Percentiles rank a stretch among this genome's conserved stretches.
Evolutionary conservation across 768 basidiomycete genomes (phyloP).

Genomic region (Tulasnella sp.): DNA sequence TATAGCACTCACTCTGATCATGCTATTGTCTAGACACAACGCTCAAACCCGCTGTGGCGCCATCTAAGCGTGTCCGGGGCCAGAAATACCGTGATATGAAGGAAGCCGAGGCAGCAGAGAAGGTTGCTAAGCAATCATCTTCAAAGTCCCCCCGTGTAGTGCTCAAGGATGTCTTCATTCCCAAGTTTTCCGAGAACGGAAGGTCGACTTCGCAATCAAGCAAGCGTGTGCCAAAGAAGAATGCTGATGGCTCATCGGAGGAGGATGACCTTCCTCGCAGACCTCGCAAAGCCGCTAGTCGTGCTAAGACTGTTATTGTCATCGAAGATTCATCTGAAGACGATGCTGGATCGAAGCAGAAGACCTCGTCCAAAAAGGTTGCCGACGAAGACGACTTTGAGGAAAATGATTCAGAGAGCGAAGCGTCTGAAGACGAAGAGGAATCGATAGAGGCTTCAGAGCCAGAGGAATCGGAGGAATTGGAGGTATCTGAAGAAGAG

Average conservation of each 20-base stretch:
- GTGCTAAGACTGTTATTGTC: slow-evolving; percentile 26
- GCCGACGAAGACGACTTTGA: slow-evolving; percentile 20
- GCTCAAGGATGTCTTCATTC: no score
- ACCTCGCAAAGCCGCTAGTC: neutral
- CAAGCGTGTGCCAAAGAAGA: no score
- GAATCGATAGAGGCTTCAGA: neutral
- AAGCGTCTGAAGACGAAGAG: neutral
- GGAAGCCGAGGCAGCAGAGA: slow-evolving; percentile 27
- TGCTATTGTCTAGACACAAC: slow-evolving; percentile 2
- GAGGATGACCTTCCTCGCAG: slow-evolving; percentile 1
- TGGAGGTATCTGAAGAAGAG: slow-evolving; percentile 22
- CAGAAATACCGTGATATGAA: slow-evolving; percentile 50
- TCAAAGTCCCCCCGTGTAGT: neutral
- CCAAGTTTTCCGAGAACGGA: no score
- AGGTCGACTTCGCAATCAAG: no score
- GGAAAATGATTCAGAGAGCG: slow-evolving; percentile 1
- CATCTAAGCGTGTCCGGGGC: slow-evolving; percentile 58
- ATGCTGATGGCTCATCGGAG: no score
- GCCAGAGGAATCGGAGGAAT: slow-evolving; percentile 8
- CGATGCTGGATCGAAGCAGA: slow-evolving; percentile 9
- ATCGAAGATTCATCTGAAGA: slow-evolving; percentile 33
- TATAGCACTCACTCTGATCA: neutral
- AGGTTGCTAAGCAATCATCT: slow-evolving; percentile 7
- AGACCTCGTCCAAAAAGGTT: slow-evolving; percentile 2
- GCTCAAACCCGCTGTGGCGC: slow-evolving; percentile 24